Conservation (phyloP, 2,329 filamentous ascomycete genomes). For the Aspergillus spinulosporus region DNA sequence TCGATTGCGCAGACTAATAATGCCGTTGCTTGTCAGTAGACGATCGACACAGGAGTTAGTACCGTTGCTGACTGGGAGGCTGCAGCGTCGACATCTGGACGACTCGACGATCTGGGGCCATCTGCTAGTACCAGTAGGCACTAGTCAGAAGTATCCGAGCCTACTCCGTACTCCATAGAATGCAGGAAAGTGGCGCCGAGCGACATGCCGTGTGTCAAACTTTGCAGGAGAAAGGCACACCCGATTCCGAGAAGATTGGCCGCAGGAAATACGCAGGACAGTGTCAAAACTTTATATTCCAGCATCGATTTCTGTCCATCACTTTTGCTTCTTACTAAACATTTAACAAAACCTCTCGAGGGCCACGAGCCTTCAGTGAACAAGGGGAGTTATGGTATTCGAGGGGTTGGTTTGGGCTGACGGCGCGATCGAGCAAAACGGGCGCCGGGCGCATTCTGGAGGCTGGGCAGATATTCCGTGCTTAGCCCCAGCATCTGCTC, state of each 20-base stretch:
- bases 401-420: slow-evolving; percentile 9
- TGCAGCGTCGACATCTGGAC: neutral
- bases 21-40: slow-evolving; percentile 15
- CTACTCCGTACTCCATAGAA: neutral
- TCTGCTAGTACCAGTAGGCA: neutral
- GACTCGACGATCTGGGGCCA: neutral
- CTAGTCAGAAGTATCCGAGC: neutral
- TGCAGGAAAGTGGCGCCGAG: slow-evolving; percentile 18
- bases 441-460: neutral
- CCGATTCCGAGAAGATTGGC: slow-evolving; percentile 8
- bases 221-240: slow-evolving; percentile 5
- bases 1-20: neutral
- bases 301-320: slow-evolving; percentile 1
- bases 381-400: slow-evolving; percentile 9
- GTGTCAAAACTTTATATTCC: slow-evolving; percentile 7
- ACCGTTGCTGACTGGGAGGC: slow-evolving; percentile 7
- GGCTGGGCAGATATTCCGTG: neutral
- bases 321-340: slow-evolving; percentile 8
- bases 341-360: neutral
- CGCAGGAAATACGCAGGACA: slow-evolving; percentile 2
- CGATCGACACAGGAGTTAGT: slow-evolving; percentile 8
- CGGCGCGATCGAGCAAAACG: neutral
- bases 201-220: slow-evolving; percentile 17
- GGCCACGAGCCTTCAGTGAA: neutral
- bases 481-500: neutral